Evolutionary conservation across 176 grass and related monocot genomes (phyloP).

Genomic region (Zea luxurians): DNA sequence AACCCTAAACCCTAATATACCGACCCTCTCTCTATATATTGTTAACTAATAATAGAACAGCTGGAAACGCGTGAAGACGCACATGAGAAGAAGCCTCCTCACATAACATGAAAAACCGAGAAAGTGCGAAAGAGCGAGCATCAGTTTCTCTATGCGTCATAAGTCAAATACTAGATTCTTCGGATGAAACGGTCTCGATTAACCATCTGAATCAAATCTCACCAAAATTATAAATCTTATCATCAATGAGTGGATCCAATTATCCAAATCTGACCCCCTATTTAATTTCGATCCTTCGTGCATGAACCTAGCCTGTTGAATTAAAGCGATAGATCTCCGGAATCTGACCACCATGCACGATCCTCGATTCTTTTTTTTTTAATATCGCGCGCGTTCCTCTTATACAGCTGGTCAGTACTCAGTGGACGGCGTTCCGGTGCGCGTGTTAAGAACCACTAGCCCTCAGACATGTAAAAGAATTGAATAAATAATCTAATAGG

Average conservation of each 20-base stretch:
- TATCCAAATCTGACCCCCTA: background rate
- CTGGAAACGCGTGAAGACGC: background rate
- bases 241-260: background rate
- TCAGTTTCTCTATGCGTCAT: background rate
- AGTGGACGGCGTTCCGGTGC: constrained; percentile 42
- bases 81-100: constrained; percentile 12
- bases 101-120: background rate
- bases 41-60: background rate
- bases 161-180: constrained; percentile 41
- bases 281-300: background rate
- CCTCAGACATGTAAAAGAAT: no score
- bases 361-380: background rate
- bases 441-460: constrained; percentile 38
- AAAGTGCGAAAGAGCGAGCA: background rate
- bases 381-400: background rate
- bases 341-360: background rate
- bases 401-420: background rate
- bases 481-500: no score
- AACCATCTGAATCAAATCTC: constrained; percentile 43
- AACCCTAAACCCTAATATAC: no score
- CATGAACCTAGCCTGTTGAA: background rate
- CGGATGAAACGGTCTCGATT: background rate
- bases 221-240: background rate
- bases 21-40: no score
- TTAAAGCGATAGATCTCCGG: background rate